A percentile compares a stretch with the other conserved stretches of the same genome.
Conservation (phyloP, 2,329 filamentous ascomycete genomes). For the Aureobasidium subglaciale region DNA sequence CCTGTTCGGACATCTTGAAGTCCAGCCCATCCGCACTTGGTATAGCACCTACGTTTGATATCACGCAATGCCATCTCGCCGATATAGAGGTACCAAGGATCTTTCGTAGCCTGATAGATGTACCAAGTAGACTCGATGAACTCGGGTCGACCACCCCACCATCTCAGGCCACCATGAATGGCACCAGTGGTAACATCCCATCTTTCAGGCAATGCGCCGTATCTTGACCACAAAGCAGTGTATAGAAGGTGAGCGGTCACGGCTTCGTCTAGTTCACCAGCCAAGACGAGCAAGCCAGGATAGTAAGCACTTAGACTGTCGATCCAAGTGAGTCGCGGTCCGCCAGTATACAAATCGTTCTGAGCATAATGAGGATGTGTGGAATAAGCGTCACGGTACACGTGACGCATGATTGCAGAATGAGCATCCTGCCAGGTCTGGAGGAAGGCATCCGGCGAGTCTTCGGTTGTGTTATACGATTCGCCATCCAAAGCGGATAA, state of each 20-base stretch:
- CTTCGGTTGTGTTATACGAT: conserved; percentile 40
- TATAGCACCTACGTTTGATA: conserved; percentile 81
- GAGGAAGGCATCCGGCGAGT: conserved; percentile 72
- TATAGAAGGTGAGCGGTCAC: conserved; percentile 84
- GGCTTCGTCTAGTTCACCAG: conserved; percentile 85
- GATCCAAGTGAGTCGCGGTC: conserved; percentile 85
- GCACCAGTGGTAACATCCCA: conserved; percentile 82
- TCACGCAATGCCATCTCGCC: conserved; percentile 93
- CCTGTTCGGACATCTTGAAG: conserved; percentile 57
- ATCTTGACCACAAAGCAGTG: conserved; percentile 89
- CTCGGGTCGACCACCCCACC: conserved; percentile 94
- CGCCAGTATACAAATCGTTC: conserved; percentile 79
- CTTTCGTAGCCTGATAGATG: conserved; percentile 84
- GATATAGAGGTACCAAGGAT: conserved; percentile 93
- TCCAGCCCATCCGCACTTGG: conserved; percentile 87
- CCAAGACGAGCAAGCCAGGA: conserved; percentile 76
- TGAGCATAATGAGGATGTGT: conserved; percentile 92
- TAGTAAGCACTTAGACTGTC: conserved; percentile 96
- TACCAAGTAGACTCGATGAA: conserved; percentile 97
- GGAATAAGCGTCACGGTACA: conserved; percentile 68
- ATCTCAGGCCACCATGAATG: conserved; percentile 78
- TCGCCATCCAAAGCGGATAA: conserved; percentile 58
- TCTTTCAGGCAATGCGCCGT: conserved; percentile 85
- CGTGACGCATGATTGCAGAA: conserved; percentile 77
- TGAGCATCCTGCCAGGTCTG: conserved; percentile 80